Base-by-base conservation (phyloP, 257 asterid species). In the Echites panduratus region DNA sequence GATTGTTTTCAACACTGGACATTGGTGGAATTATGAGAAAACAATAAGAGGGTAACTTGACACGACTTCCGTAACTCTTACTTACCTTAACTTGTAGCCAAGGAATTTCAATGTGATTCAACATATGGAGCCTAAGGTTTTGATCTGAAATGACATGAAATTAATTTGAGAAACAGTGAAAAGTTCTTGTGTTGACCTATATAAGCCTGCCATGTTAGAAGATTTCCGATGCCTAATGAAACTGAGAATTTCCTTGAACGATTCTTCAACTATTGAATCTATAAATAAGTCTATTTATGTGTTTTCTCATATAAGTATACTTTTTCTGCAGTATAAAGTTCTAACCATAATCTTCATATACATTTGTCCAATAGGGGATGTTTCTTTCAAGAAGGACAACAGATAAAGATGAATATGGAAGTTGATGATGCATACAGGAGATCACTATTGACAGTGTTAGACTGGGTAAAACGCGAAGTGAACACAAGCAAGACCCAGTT, bases 21-120 rank as follows among this genome's bases (percentile, higher is more conserved):
- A 89, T 75, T 93, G 98, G 97, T 91, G 97, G 96, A 93, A 89
- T 72, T 85, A 84, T 40, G 98, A 93, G 88, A 93, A 93, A 90
- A 93, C 98, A n/a, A 62, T 80, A 41, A 83, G 96, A 85, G 94
- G 89, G 98, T 93, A 91, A 78, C 44, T 71, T 40, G 19, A 44
- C 20, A 20, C 5, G 47, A 27, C 45, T 61, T 11, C 35, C 2
- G 48, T 50, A 52, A 26, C n/a, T 40, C 45, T 67, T 32, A 27
- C 47, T 29, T 58, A 12, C 20, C 44, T 50, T 13, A 49, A n/a
- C 38, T 27, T 19, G 7, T 62, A 45, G 3, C 19, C 44, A 19
- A 59, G n/a, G 9, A 2, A 19, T 49, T 63, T 38, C 54, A 22
- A 49, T 49, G 27, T 59, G 47, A 54, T 20, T 38, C 24, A 13